Conservation (phyloP, 371 early-diverging fungal genomes). For the Chytridium lagenaria region DNA sequence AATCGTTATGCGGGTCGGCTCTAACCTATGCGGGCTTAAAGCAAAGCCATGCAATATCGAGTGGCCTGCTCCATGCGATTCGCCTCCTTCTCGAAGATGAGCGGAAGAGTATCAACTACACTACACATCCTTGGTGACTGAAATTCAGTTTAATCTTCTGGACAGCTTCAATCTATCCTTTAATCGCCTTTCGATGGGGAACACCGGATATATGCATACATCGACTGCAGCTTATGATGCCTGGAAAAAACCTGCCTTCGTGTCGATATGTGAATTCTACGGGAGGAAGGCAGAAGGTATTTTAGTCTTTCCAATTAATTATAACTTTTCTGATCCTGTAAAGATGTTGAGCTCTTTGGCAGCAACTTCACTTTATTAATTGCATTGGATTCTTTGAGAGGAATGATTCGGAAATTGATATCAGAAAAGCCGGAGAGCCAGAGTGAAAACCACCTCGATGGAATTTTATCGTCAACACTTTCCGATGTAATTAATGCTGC, state of each 20-base stretch:
- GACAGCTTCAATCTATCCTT: constrained; percentile 7
- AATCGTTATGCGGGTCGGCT: too few relatives aligned
- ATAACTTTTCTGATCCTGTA: not conserved
- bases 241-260: not conserved
- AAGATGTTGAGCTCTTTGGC: constrained; percentile 17
- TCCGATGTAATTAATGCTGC: not conserved
- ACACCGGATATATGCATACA: not conserved
- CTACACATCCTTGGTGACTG: not conserved
- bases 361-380: not conserved
- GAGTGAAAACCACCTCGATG: not conserved
- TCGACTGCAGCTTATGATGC: not conserved
- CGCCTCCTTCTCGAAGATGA: not conserved
- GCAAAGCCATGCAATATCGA: not conserved
- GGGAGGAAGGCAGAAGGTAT: constrained; percentile 9
- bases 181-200: not conserved
- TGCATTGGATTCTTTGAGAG: not conserved
- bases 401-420: not conserved
- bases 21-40: too few relatives aligned
- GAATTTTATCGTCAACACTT: not conserved
- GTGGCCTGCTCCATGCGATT: not conserved
- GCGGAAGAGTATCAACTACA: not conserved
- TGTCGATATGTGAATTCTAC: not conserved
- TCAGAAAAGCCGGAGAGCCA: not conserved
- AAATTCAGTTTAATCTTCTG: not conserved
- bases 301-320: not conserved